phyloP scores from a whole-genome alignment of 2,329 filamentous ascomycete genomes.

The Rasamsonia emersonii region DNA sequence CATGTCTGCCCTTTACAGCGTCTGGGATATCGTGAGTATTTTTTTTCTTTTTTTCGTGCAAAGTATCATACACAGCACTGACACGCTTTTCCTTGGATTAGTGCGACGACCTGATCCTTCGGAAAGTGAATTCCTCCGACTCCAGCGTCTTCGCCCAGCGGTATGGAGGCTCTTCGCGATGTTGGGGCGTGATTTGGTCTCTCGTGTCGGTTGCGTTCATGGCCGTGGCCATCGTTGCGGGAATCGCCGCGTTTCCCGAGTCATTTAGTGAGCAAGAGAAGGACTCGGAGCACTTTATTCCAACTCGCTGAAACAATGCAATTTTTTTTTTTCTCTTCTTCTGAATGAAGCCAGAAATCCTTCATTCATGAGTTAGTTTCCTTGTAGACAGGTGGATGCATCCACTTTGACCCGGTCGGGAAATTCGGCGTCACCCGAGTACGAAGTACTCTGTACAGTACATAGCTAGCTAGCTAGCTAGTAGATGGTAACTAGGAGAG shows the following conservation, averaged over 20 bases:
- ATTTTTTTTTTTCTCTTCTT: too few species aligned
- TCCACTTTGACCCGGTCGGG: too few species aligned
- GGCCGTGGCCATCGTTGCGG: constrained; percentile 64
- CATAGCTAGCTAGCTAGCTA: too few species aligned
- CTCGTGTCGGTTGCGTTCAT: constrained; percentile 64
- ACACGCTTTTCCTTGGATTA: constrained; percentile 15
- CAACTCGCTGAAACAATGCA: constrained; percentile 30
- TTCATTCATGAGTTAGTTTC: too few species aligned
- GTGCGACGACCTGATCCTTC: constrained; percentile 71
- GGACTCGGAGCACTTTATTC: constrained; percentile 60
- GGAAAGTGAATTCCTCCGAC: constrained; percentile 73
- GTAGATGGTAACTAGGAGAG: too few species aligned
- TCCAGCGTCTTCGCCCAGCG: constrained; percentile 69
- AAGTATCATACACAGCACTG: neutral
- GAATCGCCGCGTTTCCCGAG: constrained; percentile 66
- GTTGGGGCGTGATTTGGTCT: constrained; percentile 74
- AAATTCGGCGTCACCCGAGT: too few species aligned
- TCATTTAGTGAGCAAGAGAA: constrained; percentile 59
- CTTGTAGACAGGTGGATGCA: too few species aligned
- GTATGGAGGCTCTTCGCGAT: constrained; percentile 71
- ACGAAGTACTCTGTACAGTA: too few species aligned
- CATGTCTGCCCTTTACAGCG: constrained; percentile 71
- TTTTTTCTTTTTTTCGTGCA: neutral
- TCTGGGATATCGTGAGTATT: constrained; percentile 63
- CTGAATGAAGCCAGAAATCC: too few species aligned